phyloP scores from a whole-genome alignment of 225 moss, liverwort and hornwort genomes.

The Takakia lepidozioides region DNA sequence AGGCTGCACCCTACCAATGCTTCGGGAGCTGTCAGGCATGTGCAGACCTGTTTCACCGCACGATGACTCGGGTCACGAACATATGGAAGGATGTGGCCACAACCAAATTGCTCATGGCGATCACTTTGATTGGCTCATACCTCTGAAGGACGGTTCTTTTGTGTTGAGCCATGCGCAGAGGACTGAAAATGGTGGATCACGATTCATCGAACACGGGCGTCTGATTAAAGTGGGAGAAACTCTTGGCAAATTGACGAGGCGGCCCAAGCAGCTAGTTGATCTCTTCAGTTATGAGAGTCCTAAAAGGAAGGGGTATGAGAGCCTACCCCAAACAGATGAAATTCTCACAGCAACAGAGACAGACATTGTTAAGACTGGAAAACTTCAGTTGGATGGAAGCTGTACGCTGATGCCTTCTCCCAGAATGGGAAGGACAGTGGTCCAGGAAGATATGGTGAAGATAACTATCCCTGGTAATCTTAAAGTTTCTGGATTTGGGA shows the following conservation, averaged over 20 bases:
- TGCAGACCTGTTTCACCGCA: constrained; percentile 39
- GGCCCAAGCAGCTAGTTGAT: constrained; percentile 51
- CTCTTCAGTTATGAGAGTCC: constrained; percentile 81
- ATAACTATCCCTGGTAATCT: constrained; percentile 55
- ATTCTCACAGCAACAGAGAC: constrained; percentile 7
- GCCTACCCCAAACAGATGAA: constrained; percentile 32
- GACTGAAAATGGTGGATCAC: constrained; percentile 54
- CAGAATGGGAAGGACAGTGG: constrained; percentile 30
- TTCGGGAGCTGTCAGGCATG: constrained; percentile 58
- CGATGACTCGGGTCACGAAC: constrained; percentile 60
- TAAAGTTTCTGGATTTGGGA: constrained; percentile 34
- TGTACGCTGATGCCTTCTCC: constrained; percentile 42
- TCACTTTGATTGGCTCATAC: constrained; percentile 87
- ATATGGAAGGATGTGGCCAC: constrained; percentile 88
- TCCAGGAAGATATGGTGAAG: constrained; percentile 57
- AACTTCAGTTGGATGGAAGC: constrained; percentile 26
- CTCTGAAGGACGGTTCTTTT: constrained; percentile 74
- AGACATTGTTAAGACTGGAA: constrained; percentile 11
- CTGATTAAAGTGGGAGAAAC: constrained; percentile 77
- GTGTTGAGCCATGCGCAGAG: constrained; percentile 62
- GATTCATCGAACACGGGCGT: constrained; percentile 81
- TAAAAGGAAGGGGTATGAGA: constrained; percentile 56
- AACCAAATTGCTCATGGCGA: constrained; percentile 80
- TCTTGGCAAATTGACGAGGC: constrained; percentile 62
- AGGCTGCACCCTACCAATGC: constrained; percentile 72